Evolutionary conservation across 2,329 filamentous ascomycete species (phyloP), one percentile per base, ranked within the genome.

Genomic region (Fusarium concolor): DNA sequence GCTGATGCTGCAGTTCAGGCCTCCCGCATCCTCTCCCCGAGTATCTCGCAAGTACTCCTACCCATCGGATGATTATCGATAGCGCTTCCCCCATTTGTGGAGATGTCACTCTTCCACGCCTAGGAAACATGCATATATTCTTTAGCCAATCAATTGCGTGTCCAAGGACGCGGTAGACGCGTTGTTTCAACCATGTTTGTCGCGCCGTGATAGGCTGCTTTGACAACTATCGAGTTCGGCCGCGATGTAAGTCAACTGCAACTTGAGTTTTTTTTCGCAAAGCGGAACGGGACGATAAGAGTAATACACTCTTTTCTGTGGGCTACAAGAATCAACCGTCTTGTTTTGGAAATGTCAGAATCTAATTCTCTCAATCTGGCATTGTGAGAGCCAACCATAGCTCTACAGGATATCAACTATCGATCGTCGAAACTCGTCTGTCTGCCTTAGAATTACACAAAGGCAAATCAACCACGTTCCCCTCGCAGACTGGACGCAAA

Each of bases 61-160:
- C 37, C 45, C 56, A 39, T 56, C 57, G 59, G 61, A 54, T 68
- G 70, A 70, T 67, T 74, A 74, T 74, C 72, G 72, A 74, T 74
- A 74, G 71, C 69, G 72, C 65, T 72, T 73, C 65, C 50, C 45
- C 45, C 45, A 62, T 55, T 42, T 46, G 59, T 60, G 64, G 71
- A 39, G 47, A 46, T 49, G 29, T 53, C 39, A 41, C 46, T 38
- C 46, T 58, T 57, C 58, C 69, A 67, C 57, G 59, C 37, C 22
- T 37, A 38, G 35, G 38, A 59, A 65, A 59, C 67, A 55, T 74
- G 71, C 71, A 74, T 57, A 50, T 62, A 33, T 17, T 37, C 18
- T 58, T 35, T 49, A 45, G 28, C 71, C 71, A 74, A 74, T 74
- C 59, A 58, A 29, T 46, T 35, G 24, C 64, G 66, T 68, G 70